Evolutionary conservation across 208 protist species (phyloP).

Genomic region (Crithidia brevicula): DNA sequence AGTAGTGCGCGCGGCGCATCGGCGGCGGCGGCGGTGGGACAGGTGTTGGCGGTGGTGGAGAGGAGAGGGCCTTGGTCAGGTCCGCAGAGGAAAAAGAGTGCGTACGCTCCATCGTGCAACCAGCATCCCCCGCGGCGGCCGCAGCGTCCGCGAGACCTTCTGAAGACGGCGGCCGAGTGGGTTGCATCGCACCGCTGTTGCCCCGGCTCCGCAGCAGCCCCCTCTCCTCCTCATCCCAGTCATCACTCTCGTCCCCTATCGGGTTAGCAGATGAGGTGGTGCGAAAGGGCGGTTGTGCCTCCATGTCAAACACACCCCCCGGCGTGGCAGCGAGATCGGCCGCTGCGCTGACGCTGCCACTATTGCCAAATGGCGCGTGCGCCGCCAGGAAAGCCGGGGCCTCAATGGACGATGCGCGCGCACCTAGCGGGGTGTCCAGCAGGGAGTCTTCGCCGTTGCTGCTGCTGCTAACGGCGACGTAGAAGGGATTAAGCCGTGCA

Average conservation of each 20-base stretch:
- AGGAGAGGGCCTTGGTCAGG: neutral
- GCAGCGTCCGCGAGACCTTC: neutral
- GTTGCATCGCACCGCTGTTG: neutral
- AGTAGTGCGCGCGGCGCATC: constrained; percentile 43
- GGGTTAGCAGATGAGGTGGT: neutral
- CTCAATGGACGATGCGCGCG: neutral
- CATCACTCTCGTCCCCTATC: constrained; percentile 3
- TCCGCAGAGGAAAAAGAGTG: constrained; percentile 2
- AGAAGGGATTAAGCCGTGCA: constrained; percentile 10
- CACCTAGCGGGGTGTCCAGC: neutral
- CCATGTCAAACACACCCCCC: neutral
- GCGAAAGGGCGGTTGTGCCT: neutral
- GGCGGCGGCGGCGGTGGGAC: constrained; percentile 5
- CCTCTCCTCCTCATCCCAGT: constrained; percentile 37
- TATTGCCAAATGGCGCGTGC: neutral
- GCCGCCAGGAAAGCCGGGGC: neutral
- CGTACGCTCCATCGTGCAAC: neutral
- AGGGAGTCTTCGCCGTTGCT: neutral
- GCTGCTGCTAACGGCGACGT: constrained; percentile 1
- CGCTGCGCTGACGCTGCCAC: neutral
- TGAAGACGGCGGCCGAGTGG: neutral
- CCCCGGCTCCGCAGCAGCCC: constrained; percentile 5
- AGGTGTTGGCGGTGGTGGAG: neutral
- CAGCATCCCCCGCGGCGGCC: no score
- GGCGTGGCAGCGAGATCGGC: no score